These are phyloP conservation scores for Boechera divaricarpa DNA, from an alignment of 345 rosid species.

Conservation along the genomic window DNA sequence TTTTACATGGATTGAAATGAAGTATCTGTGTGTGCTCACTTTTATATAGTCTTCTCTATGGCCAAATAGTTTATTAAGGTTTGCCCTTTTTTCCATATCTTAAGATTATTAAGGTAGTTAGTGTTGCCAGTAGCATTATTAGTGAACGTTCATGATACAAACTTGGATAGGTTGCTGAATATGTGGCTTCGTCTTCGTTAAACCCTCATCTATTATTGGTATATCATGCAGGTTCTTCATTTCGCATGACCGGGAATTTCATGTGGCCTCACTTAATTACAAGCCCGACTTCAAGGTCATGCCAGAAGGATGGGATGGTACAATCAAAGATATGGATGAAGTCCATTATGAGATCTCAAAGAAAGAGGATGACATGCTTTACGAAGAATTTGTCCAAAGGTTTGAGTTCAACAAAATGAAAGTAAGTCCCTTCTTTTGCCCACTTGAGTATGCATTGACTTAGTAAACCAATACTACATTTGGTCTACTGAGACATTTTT, in stretches of 20 bases:
- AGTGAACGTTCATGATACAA: neutral
- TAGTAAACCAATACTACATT: slow-evolving; percentile 1
- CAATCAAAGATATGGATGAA: slow-evolving; percentile 84
- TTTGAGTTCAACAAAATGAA: slow-evolving; percentile 91
- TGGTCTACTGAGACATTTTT: slow-evolving; percentile 9
- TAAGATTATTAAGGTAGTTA: neutral
- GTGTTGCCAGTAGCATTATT: neutral
- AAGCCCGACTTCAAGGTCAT: slow-evolving; percentile 96
- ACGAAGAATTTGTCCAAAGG: slow-evolving; percentile 80
- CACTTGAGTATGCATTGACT: slow-evolving; percentile 28
- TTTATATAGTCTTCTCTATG: slow-evolving; percentile 2
- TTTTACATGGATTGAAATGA: neutral
- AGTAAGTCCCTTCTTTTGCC: slow-evolving; percentile 50
- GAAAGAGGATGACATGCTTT: slow-evolving; percentile 93
- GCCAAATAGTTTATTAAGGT: neutral
- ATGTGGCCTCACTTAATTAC: slow-evolving; percentile 91
- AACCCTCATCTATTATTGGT: neutral
- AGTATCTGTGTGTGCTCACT: neutral
- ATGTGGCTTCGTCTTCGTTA: neutral
- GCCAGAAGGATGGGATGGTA: slow-evolving; percentile 99
- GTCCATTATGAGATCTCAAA: slow-evolving; percentile 97
- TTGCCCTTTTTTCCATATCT: neutral
- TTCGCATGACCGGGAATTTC: slow-evolving; percentile 94
- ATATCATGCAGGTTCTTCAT: slow-evolving; percentile 63
- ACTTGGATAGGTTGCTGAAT: slow-evolving; percentile 13